A percentile compares a stretch with the other conserved stretches of the same genome.
phyloP scores from a whole-genome alignment of 257 asterid genomes.

The Eucommia ulmoides region DNA sequence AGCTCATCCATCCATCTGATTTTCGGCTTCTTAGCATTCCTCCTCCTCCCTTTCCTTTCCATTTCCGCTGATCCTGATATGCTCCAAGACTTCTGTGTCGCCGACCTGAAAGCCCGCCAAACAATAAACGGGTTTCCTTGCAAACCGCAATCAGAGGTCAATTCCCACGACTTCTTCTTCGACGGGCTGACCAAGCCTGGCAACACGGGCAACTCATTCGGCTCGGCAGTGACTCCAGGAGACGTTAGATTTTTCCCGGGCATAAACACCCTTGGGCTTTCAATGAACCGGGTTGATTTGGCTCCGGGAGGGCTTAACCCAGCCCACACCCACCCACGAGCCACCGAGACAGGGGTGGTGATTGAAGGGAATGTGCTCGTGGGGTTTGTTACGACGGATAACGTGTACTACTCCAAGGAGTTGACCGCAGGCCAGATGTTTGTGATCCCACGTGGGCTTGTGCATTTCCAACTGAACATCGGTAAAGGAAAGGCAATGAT shows the following conservation, averaged over 20 bases:
- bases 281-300: constrained; percentile 45
- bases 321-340: constrained; percentile 55
- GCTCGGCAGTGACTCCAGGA: constrained; percentile 13
- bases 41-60: constrained; percentile 20
- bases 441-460: constrained; percentile 40
- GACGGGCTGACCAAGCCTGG: constrained; percentile 35
- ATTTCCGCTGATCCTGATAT: constrained; percentile 40
- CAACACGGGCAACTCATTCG: constrained; percentile 16
- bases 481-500: constrained; percentile 34
- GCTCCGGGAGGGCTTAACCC: constrained; percentile 40
- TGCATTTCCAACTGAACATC: constrained; percentile 51
- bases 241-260: constrained; percentile 41
- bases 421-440: constrained; percentile 41
- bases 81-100: constrained; percentile 48
- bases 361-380: constrained; percentile 30
- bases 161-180: constrained; percentile 44
- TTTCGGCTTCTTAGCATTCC: not conserved
- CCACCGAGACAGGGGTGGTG: constrained; percentile 36
- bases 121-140: constrained; percentile 47
- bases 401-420: constrained; percentile 23
- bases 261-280: constrained; percentile 43
- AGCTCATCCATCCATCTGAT: not conserved
- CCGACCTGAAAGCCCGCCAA: constrained; percentile 10
- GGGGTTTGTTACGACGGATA: constrained; percentile 35
- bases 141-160: constrained; percentile 26